Evolutionary conservation across 805 yeast genomes (phyloP).

Genomic region (Teunomyces lycoperdinae): DNA sequence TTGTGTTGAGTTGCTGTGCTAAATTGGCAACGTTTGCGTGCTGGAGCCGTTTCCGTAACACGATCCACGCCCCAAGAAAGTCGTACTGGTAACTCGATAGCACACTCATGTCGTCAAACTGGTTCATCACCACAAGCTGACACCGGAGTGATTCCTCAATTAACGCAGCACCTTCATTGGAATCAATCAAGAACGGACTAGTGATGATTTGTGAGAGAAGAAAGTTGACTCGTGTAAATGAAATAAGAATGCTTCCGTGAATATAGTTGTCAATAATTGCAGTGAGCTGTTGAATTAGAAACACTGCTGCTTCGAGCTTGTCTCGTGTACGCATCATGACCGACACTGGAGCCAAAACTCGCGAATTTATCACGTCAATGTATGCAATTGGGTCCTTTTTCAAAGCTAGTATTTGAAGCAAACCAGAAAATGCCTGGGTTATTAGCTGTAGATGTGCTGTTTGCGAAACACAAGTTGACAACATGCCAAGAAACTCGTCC

Average conservation of each 20-base stretch:
- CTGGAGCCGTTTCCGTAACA: slow-evolving; percentile 14
- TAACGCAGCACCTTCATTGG: slow-evolving; percentile 13
- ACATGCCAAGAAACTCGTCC: slow-evolving; percentile 23
- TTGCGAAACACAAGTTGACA: slow-evolving; percentile 22
- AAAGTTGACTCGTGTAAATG: slow-evolving; percentile 27
- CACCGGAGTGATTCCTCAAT: slow-evolving; percentile 18
- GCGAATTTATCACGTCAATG: slow-evolving; percentile 15
- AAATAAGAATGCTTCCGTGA: slow-evolving; percentile 17
- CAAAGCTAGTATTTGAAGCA: slow-evolving; percentile 11
- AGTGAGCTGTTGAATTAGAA: slow-evolving; percentile 17
- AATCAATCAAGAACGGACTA: slow-evolving; percentile 27
- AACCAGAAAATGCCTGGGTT: slow-evolving; percentile 20
- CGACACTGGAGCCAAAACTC: slow-evolving; percentile 15
- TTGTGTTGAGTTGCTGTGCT: not conserved
- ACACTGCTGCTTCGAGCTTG: slow-evolving; percentile 6
- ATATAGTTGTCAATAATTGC: slow-evolving; percentile 8
- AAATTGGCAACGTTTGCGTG: not conserved
- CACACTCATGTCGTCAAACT: slow-evolving; percentile 11
- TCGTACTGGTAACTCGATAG: slow-evolving; percentile 30
- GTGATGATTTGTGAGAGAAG: slow-evolving; percentile 28
- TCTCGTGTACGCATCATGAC: not conserved
- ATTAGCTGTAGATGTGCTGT: slow-evolving; percentile 26
- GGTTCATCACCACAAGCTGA: slow-evolving; percentile 18
- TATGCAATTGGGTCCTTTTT: not conserved
- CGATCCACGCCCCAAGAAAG: slow-evolving; percentile 35